A percentile compares a stretch with the other conserved stretches of the same genome.
These are phyloP conservation scores for Pseudognaphalium luteoalbum DNA, from an alignment of 129 eudicot genomes.

Conservation along the genomic window DNA sequence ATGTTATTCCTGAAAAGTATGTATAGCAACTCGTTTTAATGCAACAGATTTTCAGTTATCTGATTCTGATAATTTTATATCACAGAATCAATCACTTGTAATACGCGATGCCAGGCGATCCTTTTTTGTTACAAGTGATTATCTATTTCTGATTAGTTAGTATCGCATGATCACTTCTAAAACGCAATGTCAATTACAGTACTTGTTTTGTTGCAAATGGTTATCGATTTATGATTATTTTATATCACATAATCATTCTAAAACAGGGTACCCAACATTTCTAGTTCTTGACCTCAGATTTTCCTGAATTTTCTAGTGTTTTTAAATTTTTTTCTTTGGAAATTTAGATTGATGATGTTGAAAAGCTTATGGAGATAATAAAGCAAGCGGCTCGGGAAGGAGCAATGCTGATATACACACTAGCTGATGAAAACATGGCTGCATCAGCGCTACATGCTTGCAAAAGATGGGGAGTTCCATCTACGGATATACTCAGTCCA, in stretches of 20 bases:
- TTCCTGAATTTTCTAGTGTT: not conserved
- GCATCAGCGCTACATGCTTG: slow-evolving; percentile 82
- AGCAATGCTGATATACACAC: slow-evolving; percentile 87
- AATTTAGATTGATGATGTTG: slow-evolving; percentile 69
- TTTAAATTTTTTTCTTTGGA: not conserved
- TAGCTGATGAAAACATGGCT: slow-evolving; percentile 85
- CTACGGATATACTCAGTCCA: slow-evolving; percentile 75
- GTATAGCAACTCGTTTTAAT: not conserved
- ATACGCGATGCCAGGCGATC: not conserved
- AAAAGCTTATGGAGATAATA: slow-evolving; percentile 67
- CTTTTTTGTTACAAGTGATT: not conserved
- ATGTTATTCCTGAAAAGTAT: too few species aligned
- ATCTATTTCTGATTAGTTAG: not conserved
- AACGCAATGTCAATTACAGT: not conserved
- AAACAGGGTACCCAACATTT: not conserved
- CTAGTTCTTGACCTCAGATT: not conserved
- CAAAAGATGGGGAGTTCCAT: slow-evolving; percentile 74
- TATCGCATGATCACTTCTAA: not conserved
- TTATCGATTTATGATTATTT: not conserved
- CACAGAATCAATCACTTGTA: too few species aligned
- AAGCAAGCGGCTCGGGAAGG: slow-evolving; percentile 91
- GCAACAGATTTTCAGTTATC: not conserved
- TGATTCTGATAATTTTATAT: too few species aligned
- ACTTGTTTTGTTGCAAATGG: not conserved
- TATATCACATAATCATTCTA: not conserved